Conservation (phyloP, 2,329 filamentous ascomycete species). For the Phialemoniopsis sp. region DNA sequence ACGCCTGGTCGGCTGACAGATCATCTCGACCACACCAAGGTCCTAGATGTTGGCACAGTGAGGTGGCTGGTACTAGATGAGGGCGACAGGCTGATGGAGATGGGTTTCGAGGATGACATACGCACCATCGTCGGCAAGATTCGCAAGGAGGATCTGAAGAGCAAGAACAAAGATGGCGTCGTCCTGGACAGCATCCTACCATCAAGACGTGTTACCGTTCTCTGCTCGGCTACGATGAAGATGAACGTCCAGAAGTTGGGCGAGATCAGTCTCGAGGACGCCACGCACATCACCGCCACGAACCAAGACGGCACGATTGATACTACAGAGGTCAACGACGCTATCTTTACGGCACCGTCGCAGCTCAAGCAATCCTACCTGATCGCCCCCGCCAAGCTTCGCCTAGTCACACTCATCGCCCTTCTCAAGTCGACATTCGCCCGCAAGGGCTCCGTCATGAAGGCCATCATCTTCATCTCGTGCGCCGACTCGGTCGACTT, state of each 20-base stretch:
- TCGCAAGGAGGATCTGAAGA: conserved; percentile 57
- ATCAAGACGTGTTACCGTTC: conserved; percentile 74
- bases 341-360: conserved; percentile 74
- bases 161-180: conserved; percentile 54
- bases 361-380: conserved; percentile 92
- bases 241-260: conserved; percentile 93
- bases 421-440: conserved; percentile 85
- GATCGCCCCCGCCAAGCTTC: conserved; percentile 82
- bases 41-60: conserved; percentile 80
- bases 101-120: conserved; percentile 94
- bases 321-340: conserved; percentile 36
- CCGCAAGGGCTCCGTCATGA: conserved; percentile 87
- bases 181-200: conserved; percentile 62
- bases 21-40: conserved; percentile 89
- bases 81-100: conserved; percentile 96
- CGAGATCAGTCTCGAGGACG: conserved; percentile 92
- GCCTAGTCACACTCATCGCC: conserved; percentile 81
- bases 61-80: conserved; percentile 94
- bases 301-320: conserved; percentile 39
- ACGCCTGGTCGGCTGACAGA: conserved; percentile 89
- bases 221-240: conserved; percentile 97
- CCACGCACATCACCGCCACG: conserved; percentile 75
- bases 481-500: conserved; percentile 97
- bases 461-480: conserved; percentile 93
- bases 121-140: conserved; percentile 81